phyloP scores from a whole-genome alignment of 805 yeast species.

The Osmozyma mogii region DNA sequence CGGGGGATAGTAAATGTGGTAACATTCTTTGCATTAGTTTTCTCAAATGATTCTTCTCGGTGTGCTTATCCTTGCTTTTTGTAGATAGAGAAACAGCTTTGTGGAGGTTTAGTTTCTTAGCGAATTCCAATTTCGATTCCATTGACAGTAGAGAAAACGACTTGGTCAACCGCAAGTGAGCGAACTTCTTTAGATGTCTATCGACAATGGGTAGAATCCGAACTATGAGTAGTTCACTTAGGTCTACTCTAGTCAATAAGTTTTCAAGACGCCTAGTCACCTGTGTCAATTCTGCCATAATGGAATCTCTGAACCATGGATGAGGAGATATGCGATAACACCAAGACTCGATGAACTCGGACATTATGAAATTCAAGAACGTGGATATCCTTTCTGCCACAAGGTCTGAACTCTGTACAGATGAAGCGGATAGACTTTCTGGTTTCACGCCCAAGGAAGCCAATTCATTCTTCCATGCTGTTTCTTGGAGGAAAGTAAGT shows the following conservation, averaged over 20 bases:
- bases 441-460: conserved; percentile 7
- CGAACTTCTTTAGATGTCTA: conserved; percentile 50
- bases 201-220: conserved; percentile 58
- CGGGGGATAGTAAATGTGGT: conserved; percentile 40
- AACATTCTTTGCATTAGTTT: conserved; percentile 33
- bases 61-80: conserved; percentile 23
- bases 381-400: conserved; percentile 47
- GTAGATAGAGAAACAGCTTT: conserved; percentile 39
- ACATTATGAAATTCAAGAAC: conserved; percentile 39
- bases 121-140: conserved; percentile 35
- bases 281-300: conserved; percentile 36
- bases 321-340: conserved; percentile 35
- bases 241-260: conserved; percentile 40
- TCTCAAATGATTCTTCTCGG: conserved; percentile 44
- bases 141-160: conserved; percentile 18
- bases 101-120: conserved; percentile 47
- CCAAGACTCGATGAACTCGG: conserved; percentile 55
- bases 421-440: conserved; percentile 12
- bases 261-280: conserved; percentile 35
- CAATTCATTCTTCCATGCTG: conserved; percentile 20
- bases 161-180: conserved; percentile 35
- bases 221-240: conserved; percentile 49
- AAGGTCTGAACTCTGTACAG: conserved; percentile 41
- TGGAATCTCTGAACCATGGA: conserved; percentile 25
- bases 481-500: background rate